A percentile compares a stretch with the other conserved stretches of the same genome.
Conservation (phyloP, 495 filamentous ascomycete genomes). For the Penicillium atrosanguineum region DNA sequence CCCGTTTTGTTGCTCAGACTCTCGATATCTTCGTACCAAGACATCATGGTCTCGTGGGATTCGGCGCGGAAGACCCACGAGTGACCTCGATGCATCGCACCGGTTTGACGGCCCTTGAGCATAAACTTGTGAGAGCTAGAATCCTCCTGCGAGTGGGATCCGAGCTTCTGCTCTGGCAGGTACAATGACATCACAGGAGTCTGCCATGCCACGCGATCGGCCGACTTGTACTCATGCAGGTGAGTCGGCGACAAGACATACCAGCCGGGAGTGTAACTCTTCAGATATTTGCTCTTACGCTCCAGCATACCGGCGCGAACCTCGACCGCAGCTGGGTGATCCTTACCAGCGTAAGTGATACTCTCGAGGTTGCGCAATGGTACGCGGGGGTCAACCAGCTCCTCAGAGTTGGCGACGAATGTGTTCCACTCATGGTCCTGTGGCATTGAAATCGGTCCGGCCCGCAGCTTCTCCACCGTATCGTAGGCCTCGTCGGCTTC, state of each 20-base stretch:
- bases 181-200: conserved; percentile 93
- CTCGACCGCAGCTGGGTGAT: conserved; percentile 83
- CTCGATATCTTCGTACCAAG: conserved; percentile 93
- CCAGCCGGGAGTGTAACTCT: conserved; percentile 97
- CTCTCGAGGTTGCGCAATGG: conserved; percentile 75
- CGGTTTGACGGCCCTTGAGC: conserved; percentile 92
- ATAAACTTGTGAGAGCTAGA: conserved; percentile 97
- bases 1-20: conserved; percentile 82
- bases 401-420: conserved; percentile 79
- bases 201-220: conserved; percentile 66
- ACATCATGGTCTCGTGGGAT: conserved; percentile 93
- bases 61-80: conserved; percentile 98
- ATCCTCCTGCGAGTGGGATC: conserved; percentile 80
- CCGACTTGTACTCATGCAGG: conserved; percentile 96
- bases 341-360: conserved; percentile 90
- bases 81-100: conserved; percentile 89
- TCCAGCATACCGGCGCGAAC: conserved; percentile 88
- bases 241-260: conserved; percentile 96
- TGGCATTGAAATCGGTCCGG: conserved; percentile 81
- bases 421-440: conserved; percentile 87
- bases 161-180: conserved; percentile 90
- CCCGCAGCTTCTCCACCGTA: conserved; percentile 77
- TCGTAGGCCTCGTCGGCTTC: conserved; percentile 81
- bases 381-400: conserved; percentile 82
- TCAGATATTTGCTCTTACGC: conserved; percentile 97